Evolutionary conservation across 495 filamentous ascomycete species (phyloP).

Genomic region (Beverwykella pulmonaria): DNA sequence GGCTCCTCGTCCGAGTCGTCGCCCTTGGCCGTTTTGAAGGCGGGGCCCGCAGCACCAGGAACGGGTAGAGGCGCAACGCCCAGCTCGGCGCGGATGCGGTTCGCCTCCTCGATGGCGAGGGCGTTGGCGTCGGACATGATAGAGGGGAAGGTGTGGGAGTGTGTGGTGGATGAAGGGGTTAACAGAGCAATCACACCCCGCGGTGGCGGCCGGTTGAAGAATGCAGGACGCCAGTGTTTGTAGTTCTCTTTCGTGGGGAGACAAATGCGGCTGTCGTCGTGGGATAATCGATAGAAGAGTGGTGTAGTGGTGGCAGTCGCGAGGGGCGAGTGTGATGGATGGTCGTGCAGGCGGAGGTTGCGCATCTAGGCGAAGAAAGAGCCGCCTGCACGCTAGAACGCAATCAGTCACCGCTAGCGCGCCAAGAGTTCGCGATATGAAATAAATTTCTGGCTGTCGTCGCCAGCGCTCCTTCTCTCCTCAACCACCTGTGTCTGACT

Average conservation of each 20-base stretch:
- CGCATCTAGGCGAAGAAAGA: background rate
- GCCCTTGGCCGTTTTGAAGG: constrained; percentile 60
- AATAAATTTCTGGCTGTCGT: constrained; percentile 36
- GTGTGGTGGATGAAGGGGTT: background rate
- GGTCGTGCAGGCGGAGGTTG: background rate
- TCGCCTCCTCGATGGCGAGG: constrained; percentile 89
- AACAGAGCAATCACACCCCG: background rate
- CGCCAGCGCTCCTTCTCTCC: constrained; percentile 48
- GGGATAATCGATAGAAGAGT: too few species aligned
- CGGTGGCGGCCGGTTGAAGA: too few species aligned
- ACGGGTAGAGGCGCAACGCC: constrained; percentile 91
- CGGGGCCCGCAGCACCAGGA: constrained; percentile 62
- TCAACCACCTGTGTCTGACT: constrained; percentile 79
- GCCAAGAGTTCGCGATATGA: constrained; percentile 17
- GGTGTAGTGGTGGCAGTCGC: background rate
- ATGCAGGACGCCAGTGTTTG: too few species aligned
- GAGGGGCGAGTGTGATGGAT: background rate
- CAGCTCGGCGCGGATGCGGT: constrained; percentile 85
- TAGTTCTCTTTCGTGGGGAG: too few species aligned
- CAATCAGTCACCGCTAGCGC: constrained; percentile 8
- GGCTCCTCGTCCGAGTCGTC: constrained; percentile 56
- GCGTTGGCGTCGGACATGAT: constrained; percentile 68
- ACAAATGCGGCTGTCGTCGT: too few species aligned
- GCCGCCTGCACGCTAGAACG: background rate
- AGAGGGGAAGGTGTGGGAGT: constrained; percentile 13